Evolutionary conservation across 345 rosid species (phyloP), one percentile per base, ranked within the genome.

Genomic region (Boechera divaricarpa): DNA sequence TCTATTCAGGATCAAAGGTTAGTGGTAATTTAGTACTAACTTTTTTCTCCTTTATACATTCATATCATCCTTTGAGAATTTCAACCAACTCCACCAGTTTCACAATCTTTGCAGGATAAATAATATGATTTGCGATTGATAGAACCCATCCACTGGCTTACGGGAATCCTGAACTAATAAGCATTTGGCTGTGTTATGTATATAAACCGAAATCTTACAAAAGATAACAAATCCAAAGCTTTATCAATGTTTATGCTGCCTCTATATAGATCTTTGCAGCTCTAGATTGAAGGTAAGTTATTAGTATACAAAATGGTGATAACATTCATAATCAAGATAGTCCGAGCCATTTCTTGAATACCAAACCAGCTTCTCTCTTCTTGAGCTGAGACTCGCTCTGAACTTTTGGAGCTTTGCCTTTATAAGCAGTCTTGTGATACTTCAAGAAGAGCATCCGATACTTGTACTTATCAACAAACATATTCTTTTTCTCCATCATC

Each of bases 381-480:
- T 48, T 92, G 16, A 86, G 80, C 67, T 89, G 98, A 38, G 89
- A 73, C 79, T 95, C 94, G n/a, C 94, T 88, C 84, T 89, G 97
- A 79, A 86, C 83, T 78, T 88, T 91, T 42, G 99, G 91, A 79
- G 94, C 82, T 84, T 89, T 95, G 38, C 97, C 98, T 84, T 95
- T 92, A 42, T 83, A 84, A 9, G 89, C 84, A 60, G 97, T 95
- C 86, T 86, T 95, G 73, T 92, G 99, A 84, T 89, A 95, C 87
- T 95, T 92, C 83, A 92, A 80, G 86, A 87, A 89, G 38, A 92
- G 89, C 55, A 87, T 86, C 59, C 97, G 72, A 64, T 89, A 95
- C 79, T 95, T 95, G 80, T 90, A 89, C 73, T 92, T 95, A 79
- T 95, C 99, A 28, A 92, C 76, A 73, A 95, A 95, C 94, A 92